A percentile compares a stretch with the other conserved stretches of the same genome.
These are phyloP conservation scores for Clausena lansium DNA, from an alignment of 345 rosid species.

Conservation along the genomic window DNA sequence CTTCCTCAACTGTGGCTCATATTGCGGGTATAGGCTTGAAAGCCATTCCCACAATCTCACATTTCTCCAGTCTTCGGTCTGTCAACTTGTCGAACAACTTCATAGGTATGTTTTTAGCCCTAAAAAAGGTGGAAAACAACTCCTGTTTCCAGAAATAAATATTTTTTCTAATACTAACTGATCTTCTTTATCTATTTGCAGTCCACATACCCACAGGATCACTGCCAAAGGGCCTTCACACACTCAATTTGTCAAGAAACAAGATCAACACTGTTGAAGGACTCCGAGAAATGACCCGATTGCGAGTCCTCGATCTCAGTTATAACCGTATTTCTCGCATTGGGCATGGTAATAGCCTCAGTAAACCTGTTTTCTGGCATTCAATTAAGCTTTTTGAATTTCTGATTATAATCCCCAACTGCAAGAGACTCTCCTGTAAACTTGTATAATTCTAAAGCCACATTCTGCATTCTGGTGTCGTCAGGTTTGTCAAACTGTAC, in stretches of 20 bases:
- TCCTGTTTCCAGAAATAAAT: not conserved
- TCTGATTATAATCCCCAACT: not conserved
- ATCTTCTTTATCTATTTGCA: slow-evolving; percentile 31
- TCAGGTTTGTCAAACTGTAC: slow-evolving; percentile 85
- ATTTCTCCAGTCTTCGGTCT: slow-evolving; percentile 72
- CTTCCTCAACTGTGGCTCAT: slow-evolving; percentile 83
- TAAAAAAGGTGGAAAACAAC: no score
- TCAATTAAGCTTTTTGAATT: not conserved
- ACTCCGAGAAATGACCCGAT: slow-evolving; percentile 70
- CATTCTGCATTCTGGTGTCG: slow-evolving; percentile 6
- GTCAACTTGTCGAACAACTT: slow-evolving; percentile 77
- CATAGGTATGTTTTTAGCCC: slow-evolving; percentile 52
- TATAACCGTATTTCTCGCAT: slow-evolving; percentile 86
- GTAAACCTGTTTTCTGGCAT: not conserved
- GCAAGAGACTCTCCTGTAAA: not conserved
- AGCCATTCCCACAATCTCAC: slow-evolving; percentile 68
- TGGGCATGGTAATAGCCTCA: slow-evolving; percentile 66
- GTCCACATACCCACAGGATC: slow-evolving; percentile 68
- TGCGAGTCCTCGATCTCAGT: slow-evolving; percentile 82
- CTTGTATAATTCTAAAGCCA: not conserved
- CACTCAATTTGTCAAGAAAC: slow-evolving; percentile 77
- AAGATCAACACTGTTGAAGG: slow-evolving; percentile 80
- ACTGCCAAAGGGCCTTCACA: slow-evolving; percentile 84
- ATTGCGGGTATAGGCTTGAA: slow-evolving; percentile 74
- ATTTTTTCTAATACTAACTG: not conserved